A percentile compares a stretch with the other conserved stretches of the same genome.
These are phyloP conservation scores for Caloboletus firmus DNA, from an alignment of 1,284 basidiomycete genomes.

Conservation along the genomic window DNA sequence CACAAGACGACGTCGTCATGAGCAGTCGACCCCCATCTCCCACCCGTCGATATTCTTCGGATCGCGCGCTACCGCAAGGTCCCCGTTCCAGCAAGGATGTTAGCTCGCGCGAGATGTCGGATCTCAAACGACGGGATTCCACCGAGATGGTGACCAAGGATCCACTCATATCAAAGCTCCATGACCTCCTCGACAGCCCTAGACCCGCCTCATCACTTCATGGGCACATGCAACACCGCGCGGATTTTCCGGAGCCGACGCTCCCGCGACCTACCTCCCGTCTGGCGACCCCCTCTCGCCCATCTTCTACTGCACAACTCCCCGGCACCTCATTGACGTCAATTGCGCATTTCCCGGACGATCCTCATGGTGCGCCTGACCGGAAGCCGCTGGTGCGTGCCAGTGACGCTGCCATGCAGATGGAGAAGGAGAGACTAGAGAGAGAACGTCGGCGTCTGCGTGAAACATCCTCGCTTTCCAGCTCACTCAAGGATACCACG, in stretches of 20 bases:
- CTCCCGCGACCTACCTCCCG: conserved; percentile 26
- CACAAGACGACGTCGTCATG: conserved; percentile 35
- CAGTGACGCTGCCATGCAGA: conserved; percentile 37
- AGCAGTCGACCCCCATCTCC: conserved; percentile 31
- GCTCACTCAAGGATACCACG: conserved; percentile 34
- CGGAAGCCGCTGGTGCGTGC: conserved; percentile 34
- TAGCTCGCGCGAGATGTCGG: conserved; percentile 19
- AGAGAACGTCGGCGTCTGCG: conserved; percentile 30
- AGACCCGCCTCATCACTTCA: conserved; percentile 26
- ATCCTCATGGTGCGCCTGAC: conserved; percentile 12
- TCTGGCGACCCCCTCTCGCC: conserved; percentile 20
- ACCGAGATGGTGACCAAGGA: conserved; percentile 28
- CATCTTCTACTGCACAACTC: conserved; percentile 20
- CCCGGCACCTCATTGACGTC: conserved; percentile 13
- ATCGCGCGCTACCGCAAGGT: conserved; percentile 19
- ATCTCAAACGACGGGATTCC: conserved; percentile 26
- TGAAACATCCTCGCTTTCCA: conserved; percentile 15
- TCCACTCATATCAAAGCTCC: conserved; percentile 32
- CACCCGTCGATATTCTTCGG: conserved; percentile 22
- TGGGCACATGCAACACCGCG: conserved; percentile 22
- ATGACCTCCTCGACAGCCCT: conserved; percentile 34
- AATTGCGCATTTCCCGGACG: conserved; percentile 20
- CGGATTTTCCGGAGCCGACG: conserved; percentile 22
- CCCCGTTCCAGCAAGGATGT: conserved; percentile 21
- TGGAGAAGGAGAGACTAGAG: conserved; percentile 33